Evolutionary conservation across 106 monocot genomes (phyloP), one percentile per base, ranked within the genome.

Genomic region (Dendrobium catenatum): DNA sequence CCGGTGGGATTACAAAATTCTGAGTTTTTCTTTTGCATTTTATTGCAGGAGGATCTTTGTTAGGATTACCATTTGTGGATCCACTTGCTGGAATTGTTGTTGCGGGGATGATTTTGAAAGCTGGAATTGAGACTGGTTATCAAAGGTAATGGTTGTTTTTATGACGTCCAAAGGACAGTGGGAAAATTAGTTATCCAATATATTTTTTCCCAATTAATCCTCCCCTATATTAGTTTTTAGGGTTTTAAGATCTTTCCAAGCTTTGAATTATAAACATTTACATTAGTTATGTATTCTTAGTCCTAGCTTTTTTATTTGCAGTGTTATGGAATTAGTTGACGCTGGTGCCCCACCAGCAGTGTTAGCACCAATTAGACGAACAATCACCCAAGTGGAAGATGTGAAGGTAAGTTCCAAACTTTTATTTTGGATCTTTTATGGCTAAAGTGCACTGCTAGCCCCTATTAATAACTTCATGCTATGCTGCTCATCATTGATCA

Each of bases 41-140:
- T 10, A 79, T 73, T 86, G 17, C 87, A 97, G 96, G 94, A 73
- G 92, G 94, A 59, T 44, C 94, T 68, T 87, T 97, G 72, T 55
- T 94, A 77, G 96, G 94, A 27, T 72, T 92, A 22, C 89, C 89
- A 78, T 85, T 86, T 82, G 79, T 97, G 26, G 96, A 97, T 88
- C 96, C 96, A 43, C 86, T 94, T 79, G 96, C 96, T 79, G 96
- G 96, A 24, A 82, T 97, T 84, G 43, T 92, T 64, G 94, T 97
- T n/a, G 89, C 96, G 75, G 96, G 96, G 78, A 89, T 97, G 96
- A 94, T 97, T 88, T 48, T 90, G 33, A 97, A 97, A 91, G 96
- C 94, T 86, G 96, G 94, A 78, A 82, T 94, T 75, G 83, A 86
- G 42, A 85, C 90, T 78, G 96, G 96, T 31, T 92, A 92, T 56